phyloP scores from a whole-genome alignment of 345 rosid species.

The Excoecaria cochinchinensis region DNA sequence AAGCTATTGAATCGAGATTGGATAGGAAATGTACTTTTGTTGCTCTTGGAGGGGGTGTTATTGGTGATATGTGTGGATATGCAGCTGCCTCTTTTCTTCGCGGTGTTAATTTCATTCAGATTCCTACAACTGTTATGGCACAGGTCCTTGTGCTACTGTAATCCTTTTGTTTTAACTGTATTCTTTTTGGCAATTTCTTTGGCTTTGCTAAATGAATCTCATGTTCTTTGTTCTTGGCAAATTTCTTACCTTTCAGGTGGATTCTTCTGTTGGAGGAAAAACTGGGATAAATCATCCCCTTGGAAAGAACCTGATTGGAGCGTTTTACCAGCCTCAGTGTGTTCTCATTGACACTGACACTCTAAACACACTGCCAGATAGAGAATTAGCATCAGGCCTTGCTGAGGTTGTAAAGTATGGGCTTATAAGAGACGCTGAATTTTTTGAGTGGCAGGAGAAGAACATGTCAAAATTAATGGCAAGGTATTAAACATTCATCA shows the following conservation, averaged over 20 bases:
- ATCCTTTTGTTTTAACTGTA: neutral
- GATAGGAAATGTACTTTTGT: constrained; percentile 87
- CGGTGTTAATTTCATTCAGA: constrained; percentile 97
- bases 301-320: constrained; percentile 97
- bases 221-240: neutral
- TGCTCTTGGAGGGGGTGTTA: constrained; percentile 98
- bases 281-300: constrained; percentile 91
- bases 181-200: neutral
- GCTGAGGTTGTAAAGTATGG: constrained; percentile 97
- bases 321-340: constrained; percentile 98
- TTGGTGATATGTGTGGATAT: constrained; percentile 96
- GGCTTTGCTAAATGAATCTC: neutral
- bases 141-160: constrained; percentile 48
- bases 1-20: constrained; percentile 83
- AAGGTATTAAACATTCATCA: constrained; percentile 46
- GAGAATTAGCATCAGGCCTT: constrained; percentile 92
- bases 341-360: constrained; percentile 90
- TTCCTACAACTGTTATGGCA: constrained; percentile 98
- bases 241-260: constrained; percentile 55
- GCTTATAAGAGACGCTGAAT: constrained; percentile 87
- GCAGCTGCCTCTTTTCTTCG: constrained; percentile 96
- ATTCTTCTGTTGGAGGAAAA: constrained; percentile 99
- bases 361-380: constrained; percentile 76
- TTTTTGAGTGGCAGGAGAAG: constrained; percentile 97
- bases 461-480: constrained; percentile 69